Conservation (phyloP, 306 rosid genomes). For the Corylus heterophylla region DNA sequence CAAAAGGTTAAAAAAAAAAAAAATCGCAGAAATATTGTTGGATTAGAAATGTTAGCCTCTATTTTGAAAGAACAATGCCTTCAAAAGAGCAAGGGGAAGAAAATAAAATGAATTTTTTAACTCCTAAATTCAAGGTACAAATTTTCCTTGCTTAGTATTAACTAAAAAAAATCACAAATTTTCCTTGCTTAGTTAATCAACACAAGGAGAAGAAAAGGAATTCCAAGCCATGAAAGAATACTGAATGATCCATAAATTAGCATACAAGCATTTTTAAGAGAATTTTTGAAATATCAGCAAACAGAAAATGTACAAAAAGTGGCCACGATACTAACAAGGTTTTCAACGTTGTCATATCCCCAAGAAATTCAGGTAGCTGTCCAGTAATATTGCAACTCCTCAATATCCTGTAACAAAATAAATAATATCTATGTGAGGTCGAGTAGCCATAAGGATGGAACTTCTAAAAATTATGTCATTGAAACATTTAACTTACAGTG, state of each 20-base stretch:
- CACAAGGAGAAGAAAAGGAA: background rate
- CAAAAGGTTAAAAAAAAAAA: background rate
- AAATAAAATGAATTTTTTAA: no score
- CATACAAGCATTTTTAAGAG: background rate
- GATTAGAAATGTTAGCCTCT: background rate
- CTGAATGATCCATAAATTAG: background rate
- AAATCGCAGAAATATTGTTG: background rate
- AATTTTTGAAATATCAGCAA: background rate
- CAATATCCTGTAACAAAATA: constrained; percentile 46
- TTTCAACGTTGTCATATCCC: constrained; percentile 25
- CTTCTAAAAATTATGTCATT: background rate
- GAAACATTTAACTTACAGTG: constrained; percentile 53
- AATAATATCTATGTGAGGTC: constrained; percentile 12
- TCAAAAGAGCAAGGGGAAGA: background rate
- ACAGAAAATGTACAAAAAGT: background rate
- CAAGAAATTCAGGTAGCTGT: constrained; percentile 42
- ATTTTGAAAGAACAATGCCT: background rate
- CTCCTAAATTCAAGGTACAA: no score
- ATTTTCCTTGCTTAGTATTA: no score
- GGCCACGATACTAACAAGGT: constrained; percentile 42
- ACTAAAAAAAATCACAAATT: no score
- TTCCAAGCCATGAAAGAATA: background rate
- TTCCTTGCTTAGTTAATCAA: background rate
- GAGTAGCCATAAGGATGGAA: background rate
- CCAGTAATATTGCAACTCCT: constrained; percentile 77